Percentiles rank a stretch among this genome's conserved stretches.
phyloP scores from a whole-genome alignment of 2,329 filamentous ascomycete genomes.

The Talaromyces funiculosus region DNA sequence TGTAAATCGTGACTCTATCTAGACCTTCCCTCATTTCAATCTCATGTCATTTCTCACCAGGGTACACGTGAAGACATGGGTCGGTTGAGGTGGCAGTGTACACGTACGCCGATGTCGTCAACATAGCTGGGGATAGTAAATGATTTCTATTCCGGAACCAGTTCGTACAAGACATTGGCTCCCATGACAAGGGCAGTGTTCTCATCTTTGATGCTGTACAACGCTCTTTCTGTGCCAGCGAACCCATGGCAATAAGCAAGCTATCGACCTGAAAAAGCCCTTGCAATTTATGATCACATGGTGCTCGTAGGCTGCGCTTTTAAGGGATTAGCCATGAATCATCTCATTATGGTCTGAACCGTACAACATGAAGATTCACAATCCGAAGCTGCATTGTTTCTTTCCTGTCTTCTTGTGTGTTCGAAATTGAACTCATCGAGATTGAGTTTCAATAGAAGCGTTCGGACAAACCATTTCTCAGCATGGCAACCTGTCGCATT shows the following conservation, averaged over 20 bases:
- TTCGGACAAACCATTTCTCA: not conserved
- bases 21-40: not conserved
- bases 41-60: not conserved
- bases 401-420: not conserved
- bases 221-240: not conserved
- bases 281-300: not conserved
- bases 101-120: not conserved
- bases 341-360: not conserved
- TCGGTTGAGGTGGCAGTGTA: not conserved
- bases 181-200: not conserved
- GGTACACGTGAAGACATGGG: not conserved
- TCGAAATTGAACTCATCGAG: not conserved
- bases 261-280: not conserved
- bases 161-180: not conserved
- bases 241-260: no score
- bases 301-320: not conserved
- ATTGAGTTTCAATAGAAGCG: not conserved
- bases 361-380: no score
- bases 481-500: constrained; percentile 34
- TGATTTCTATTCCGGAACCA: not conserved
- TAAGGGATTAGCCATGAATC: not conserved
- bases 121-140: not conserved
- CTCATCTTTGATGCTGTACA: not conserved
- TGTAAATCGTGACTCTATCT: not conserved
- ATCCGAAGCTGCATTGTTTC: not conserved